These are phyloP conservation scores for Fusarium robinianum DNA, from an alignment of 2,329 filamentous ascomycete species.

Conservation along the genomic window DNA sequence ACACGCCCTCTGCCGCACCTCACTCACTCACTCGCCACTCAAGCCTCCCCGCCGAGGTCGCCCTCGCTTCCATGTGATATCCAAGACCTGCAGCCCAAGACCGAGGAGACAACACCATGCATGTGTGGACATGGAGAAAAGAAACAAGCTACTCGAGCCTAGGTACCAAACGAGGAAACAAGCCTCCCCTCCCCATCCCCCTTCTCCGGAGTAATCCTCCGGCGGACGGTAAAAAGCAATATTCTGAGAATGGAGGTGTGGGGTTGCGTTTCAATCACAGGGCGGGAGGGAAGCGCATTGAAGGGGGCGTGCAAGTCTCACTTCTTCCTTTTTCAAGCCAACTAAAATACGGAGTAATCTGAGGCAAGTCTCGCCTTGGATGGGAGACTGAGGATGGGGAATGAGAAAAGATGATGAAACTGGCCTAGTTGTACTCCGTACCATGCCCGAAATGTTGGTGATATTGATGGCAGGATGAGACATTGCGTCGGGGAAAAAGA, in stretches of 20 bases:
- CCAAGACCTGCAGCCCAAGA: constrained; percentile 32
- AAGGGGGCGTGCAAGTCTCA: no score
- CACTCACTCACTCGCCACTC: not conserved
- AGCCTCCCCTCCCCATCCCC: constrained; percentile 23
- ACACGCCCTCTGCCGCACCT: constrained; percentile 12
- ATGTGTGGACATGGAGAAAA: constrained; percentile 16
- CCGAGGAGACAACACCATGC: constrained; percentile 16
- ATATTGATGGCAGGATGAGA: no score
- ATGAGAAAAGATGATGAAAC: no score
- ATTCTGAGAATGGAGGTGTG: constrained; percentile 5
- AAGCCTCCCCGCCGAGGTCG: constrained; percentile 10
- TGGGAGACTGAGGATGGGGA: no score
- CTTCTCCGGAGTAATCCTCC: constrained; percentile 10
- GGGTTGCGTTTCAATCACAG: constrained; percentile 9
- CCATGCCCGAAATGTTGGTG: no score
- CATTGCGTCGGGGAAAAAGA: no score
- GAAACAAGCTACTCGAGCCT: no score
- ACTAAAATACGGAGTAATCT: no score
- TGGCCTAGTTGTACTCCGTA: no score
- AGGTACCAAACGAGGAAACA: no score
- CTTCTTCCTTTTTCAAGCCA: no score
- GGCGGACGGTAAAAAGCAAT: constrained; percentile 26
- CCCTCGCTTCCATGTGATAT: constrained; percentile 33
- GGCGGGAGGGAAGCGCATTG: constrained; percentile 4
- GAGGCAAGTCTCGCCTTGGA: no score